Evolutionary conservation across 2,329 filamentous ascomycete species (phyloP).

Genomic region (Biscogniauxia sp.): DNA sequence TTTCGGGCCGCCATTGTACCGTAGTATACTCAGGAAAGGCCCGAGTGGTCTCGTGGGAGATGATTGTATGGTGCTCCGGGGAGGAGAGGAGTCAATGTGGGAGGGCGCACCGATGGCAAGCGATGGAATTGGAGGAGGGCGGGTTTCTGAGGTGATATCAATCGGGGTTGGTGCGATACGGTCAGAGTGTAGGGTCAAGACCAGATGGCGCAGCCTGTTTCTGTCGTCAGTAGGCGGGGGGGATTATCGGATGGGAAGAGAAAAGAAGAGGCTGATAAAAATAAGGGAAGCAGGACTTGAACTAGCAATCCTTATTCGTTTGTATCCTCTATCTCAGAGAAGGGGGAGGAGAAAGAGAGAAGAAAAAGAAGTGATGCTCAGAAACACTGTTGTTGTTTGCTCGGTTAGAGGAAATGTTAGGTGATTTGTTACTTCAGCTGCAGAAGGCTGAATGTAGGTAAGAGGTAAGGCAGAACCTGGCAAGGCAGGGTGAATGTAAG

Average conservation of each 20-base stretch:
- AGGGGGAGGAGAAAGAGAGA: too few species aligned
- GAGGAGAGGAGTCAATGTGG: background rate
- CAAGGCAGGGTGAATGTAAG: constrained; percentile 4
- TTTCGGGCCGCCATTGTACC: constrained; percentile 87
- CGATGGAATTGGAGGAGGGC: background rate
- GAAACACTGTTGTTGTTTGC: constrained; percentile 8
- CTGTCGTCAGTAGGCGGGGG: background rate
- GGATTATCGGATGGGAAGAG: background rate
- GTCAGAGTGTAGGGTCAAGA: background rate
- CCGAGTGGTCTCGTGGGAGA: constrained; percentile 5
- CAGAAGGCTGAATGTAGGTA: constrained; percentile 8
- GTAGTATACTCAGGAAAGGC: constrained; percentile 19
- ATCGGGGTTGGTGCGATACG: background rate
- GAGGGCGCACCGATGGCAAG: background rate
- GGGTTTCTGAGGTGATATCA: background rate
- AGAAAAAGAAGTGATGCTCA: constrained; percentile 4
- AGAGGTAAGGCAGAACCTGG: constrained; percentile 5
- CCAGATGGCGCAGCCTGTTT: background rate
- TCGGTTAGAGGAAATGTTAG: background rate
- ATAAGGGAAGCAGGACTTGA: background rate
- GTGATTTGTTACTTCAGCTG: constrained; percentile 4
- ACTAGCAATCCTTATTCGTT: background rate
- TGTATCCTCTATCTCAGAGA: background rate
- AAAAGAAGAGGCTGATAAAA: too few species aligned
- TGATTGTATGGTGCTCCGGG: background rate